Base-by-base conservation (phyloP, 495 filamentous ascomycete genomes). In the Penicillium diatomitis region DNA sequence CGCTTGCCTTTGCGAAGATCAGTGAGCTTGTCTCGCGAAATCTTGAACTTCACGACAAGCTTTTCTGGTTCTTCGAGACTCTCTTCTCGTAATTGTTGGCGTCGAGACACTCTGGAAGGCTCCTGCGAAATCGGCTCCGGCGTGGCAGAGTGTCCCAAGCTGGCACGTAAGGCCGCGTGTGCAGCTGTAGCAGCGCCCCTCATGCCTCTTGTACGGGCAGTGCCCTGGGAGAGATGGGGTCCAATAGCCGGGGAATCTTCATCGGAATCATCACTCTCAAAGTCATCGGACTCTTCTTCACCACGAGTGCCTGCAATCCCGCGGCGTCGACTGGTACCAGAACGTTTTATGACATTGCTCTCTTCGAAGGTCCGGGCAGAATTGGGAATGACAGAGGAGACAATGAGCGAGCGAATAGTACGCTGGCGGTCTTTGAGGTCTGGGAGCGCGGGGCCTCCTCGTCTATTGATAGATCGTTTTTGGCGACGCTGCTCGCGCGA, bases 401-500 rank as follows among this genome's bases (percentile, higher is more conserved):
- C 88, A 48, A 97, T 77, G 53, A 94, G 72, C 0, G 89, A 95
- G 9, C 92, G 81, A 47, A 96, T 89, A 2, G 91, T 96, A 37
- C 90, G 80, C 62, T 88, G 89, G 35, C 91, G 80, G 57, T 98
- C 94, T 62, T 96, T 97, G 32, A 98, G 79, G 69, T 98, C 92
- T 8, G 92, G 92, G 36, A 98, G 71, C 48, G 87, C 84, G n/a
- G 94, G 92, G 1, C 92, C 92, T 50, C 92, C 92, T 46, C 92
- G 82, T 41, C 92, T 81, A 61, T 95, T 96, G 47, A 95, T 86
- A 4, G 90, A 95, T 35, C 92, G 82, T 70, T 97, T 96, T 69
- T 96, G 90, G 43, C 91, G 79, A 49, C 92, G 78, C 66, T 95
- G 88, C 63, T 98, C 92, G 56, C 92, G 79, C 30, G 90, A 90